A percentile compares a stretch with the other conserved stretches of the same genome.
phyloP scores from a whole-genome alignment of 345 rosid genomes.

The Stellera chamaejasme region DNA sequence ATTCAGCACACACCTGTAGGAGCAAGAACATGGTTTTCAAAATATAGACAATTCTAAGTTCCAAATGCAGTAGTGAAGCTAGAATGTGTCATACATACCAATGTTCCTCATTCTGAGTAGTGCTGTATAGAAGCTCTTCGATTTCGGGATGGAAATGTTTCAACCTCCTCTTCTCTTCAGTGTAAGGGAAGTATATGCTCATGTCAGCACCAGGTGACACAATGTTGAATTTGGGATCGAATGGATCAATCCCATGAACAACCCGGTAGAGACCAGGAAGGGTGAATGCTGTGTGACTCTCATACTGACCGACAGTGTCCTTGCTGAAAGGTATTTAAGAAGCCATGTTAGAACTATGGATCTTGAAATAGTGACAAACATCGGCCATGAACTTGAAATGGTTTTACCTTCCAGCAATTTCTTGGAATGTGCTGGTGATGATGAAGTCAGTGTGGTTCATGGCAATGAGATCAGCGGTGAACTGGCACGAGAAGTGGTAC shows the following conservation, averaged over 20 bases:
- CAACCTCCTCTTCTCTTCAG: conserved; percentile 45
- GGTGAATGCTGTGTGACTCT: conserved; percentile 81
- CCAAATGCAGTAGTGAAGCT: neutral
- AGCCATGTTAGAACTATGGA: neutral
- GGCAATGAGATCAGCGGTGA: conserved; percentile 84
- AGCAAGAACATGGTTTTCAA: neutral
- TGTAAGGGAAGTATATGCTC: conserved; percentile 71
- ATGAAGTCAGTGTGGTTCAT: conserved; percentile 93
- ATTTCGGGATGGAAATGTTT: conserved; percentile 56
- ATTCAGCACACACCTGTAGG: conserved; percentile 58
- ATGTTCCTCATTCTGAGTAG: conserved; percentile 67
- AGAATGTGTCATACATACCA: conserved; percentile 30
- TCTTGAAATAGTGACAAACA: neutral
- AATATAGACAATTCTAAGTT: neutral
- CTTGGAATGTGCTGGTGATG: conserved; percentile 93
- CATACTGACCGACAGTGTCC: conserved; percentile 77
- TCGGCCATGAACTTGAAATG: neutral
- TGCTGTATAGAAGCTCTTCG: conserved; percentile 67
- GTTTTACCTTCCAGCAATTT: conserved; percentile 84
- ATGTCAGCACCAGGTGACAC: conserved; percentile 81
- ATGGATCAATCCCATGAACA: conserved; percentile 69
- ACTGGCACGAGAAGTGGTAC: conserved; percentile 88
- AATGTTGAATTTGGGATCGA: conserved; percentile 86
- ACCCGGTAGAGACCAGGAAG: conserved; percentile 75
- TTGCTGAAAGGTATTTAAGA: conserved; percentile 29